A percentile compares a stretch with the other conserved stretches of the same genome.
Evolutionary conservation across 495 filamentous ascomycete genomes (phyloP).

Genomic region (Tuber calosporum): DNA sequence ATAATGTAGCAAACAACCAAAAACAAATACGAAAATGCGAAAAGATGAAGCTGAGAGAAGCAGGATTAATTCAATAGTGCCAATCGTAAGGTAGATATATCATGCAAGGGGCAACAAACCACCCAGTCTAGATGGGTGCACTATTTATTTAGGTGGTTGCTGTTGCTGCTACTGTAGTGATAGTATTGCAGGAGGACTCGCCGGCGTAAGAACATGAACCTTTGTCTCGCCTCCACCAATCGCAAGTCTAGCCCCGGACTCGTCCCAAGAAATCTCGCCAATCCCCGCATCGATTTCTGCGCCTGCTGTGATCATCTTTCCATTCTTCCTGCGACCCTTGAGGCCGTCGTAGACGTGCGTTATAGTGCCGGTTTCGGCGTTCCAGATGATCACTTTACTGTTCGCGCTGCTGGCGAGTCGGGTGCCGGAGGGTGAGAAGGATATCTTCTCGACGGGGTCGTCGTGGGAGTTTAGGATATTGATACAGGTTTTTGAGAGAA

Average conservation of each 20-base stretch:
- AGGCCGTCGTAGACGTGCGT: constrained; percentile 40
- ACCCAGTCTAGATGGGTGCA: constrained; percentile 14
- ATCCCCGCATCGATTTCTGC: constrained; percentile 22
- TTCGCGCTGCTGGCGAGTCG: constrained; percentile 37
- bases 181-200: not conserved
- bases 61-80: constrained; percentile 3
- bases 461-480: constrained; percentile 28
- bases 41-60: not conserved
- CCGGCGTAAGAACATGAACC: constrained; percentile 25
- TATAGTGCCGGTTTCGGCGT: constrained; percentile 26
- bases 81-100: not conserved
- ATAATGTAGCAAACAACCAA: not conserved
- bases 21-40: not conserved
- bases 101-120: constrained; percentile 18
- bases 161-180: not conserved
- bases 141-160: not conserved
- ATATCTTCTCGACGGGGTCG: constrained; percentile 38
- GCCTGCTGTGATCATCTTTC: constrained; percentile 6
- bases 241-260: constrained; percentile 32
- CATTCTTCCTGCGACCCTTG: constrained; percentile 35
- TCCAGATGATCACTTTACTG: constrained; percentile 34
- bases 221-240: constrained; percentile 35
- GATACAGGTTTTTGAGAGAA: constrained; percentile 20
- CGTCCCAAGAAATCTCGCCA: constrained; percentile 38
- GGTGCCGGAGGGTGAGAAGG: constrained; percentile 37